Evolutionary conservation across 2,329 filamentous ascomycete species (phyloP), one percentile per base, ranked within the genome.

Genomic region (Sphaerulina vaccinii): DNA sequence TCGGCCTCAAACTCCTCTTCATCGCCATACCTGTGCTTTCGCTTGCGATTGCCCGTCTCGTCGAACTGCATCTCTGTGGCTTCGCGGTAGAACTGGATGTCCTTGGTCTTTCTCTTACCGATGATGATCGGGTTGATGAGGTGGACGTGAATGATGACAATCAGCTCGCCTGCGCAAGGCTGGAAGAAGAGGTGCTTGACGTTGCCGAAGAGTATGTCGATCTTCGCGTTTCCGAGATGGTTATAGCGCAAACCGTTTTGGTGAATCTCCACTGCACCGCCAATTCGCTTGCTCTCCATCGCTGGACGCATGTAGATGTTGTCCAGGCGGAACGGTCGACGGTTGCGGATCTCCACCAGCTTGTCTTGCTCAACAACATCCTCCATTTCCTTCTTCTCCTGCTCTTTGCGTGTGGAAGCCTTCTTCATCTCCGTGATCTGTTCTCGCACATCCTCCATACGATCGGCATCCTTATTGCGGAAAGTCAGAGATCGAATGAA

Each of bases 331-430:
- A 87, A 83, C 27, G 93, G 93, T 51, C 93, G 89, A 59, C 93
- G 90, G 72, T 93, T 96, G 77, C 93, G 82, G 62, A 97, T 91
- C 68, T 96, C 91, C 61, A 95, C 79, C 46, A 99, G 83, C 76
- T 99, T 99, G 70, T 99, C 93, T 71, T 99, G 93, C 72, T 97
- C 93, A 5, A 99, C 91, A 18, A 99, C 93, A 71, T 99, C 93
- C 69, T 99, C 93, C 87, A 99, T 87, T 63, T 99, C 92, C 75
- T 99, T 99, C 83, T 97, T 96, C 73, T 96, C 92, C 65, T 96
- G 91, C 71, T 99, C 93, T 63, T 90, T 88, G 72, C 95, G 91
- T 36, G 89, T 83, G 4, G 88, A 85, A 62, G 92, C 89, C 68
- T 93, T 95, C 76, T 96, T 95, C 77, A 99, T 86, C 66, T 96